These are phyloP conservation scores for Umbelopsis isabellina DNA, from an alignment of 192 early-diverging fungal species.

Conservation along the genomic window DNA sequence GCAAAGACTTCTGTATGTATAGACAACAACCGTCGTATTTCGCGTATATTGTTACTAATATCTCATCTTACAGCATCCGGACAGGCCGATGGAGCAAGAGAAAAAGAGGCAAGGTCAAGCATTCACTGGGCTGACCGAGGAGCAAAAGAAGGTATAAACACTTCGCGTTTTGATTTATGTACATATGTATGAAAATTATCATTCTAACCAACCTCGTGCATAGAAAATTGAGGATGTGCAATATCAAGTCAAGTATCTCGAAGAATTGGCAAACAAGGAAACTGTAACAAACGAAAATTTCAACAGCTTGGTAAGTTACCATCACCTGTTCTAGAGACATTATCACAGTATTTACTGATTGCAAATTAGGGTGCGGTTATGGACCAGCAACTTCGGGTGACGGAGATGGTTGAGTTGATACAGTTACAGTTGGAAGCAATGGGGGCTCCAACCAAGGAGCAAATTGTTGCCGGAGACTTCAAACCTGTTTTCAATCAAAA, in stretches of 20 bases:
- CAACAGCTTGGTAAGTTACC: slow-evolving; percentile 27
- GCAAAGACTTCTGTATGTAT: slow-evolving; percentile 44
- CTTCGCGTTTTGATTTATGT: neutral
- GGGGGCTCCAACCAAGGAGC: slow-evolving; percentile 35
- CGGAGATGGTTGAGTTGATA: slow-evolving; percentile 27
- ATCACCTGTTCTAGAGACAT: neutral
- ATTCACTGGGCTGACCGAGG: slow-evolving; percentile 33
- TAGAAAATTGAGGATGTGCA: slow-evolving; percentile 41
- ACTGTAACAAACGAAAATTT: slow-evolving; percentile 16
- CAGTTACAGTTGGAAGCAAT: slow-evolving; percentile 36
- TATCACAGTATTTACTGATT: neutral
- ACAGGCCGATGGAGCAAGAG: slow-evolving; percentile 37
- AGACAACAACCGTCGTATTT: neutral
- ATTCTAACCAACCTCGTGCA: neutral
- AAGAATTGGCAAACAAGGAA: slow-evolving; percentile 8
- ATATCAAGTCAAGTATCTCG: slow-evolving; percentile 28
- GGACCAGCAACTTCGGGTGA: slow-evolving; percentile 30
- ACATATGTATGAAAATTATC: neutral
- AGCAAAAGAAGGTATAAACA: slow-evolving; percentile 35
- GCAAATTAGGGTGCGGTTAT: slow-evolving; percentile 20
- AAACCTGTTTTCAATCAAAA: neutral
- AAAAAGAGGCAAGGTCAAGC: slow-evolving; percentile 28
- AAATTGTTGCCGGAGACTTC: slow-evolving; percentile 15
- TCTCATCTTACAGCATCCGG: slow-evolving; percentile 18
- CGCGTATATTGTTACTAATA: neutral